Base-by-base conservation (phyloP, 1,284 basidiomycete genomes). In the Trichosporon ovoides region DNA sequence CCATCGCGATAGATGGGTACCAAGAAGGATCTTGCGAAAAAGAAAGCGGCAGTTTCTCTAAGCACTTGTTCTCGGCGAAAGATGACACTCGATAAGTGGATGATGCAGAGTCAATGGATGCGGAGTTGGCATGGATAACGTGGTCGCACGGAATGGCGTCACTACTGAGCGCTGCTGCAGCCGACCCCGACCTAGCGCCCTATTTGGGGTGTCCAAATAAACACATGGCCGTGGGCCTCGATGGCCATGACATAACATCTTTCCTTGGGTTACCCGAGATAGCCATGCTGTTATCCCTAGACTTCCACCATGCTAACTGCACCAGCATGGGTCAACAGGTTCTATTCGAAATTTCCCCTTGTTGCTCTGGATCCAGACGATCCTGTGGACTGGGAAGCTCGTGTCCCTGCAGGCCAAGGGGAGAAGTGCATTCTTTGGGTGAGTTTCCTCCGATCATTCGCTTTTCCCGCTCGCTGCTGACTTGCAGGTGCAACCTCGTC, bases 331-430 rank as follows among this genome's bases (percentile, higher is more conserved):
- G 59, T 72, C 51, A 59, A 66, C 43, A 52, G 59, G 7, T 68
- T 77, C 37, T 77, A 76, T 61, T 59, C 71, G 11, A 68, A 67
- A 24, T 77, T 75, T 60, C 76, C 76, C 1, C 55, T 77, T 9
- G 73, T 76, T 14, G 58, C 65, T 10, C 60, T 76, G 1, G 68
- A 70, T 24, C 71, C 72, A 49, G 71, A 76, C 19, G 70, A 74
- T 33, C 40, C 63, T 18, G 35, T 72, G 0, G 58, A 67, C 18
- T 73, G 68, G 69, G 63, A 68, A 35, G n/a, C 38, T 11, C 19
- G 33, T 1, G 38, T 37, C 5, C 49, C 34, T 11, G 13, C 14
- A 7, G 35, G 28, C 13, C 33, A 33, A 18, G 48, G 38, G 6
- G 19, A 24, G 7, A 54, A 58, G 7, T 67, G 62, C 50, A 57